These are phyloP conservation scores for Podaxis sp. DNA, from an alignment of 768 basidiomycete species.

Conservation along the genomic window DNA sequence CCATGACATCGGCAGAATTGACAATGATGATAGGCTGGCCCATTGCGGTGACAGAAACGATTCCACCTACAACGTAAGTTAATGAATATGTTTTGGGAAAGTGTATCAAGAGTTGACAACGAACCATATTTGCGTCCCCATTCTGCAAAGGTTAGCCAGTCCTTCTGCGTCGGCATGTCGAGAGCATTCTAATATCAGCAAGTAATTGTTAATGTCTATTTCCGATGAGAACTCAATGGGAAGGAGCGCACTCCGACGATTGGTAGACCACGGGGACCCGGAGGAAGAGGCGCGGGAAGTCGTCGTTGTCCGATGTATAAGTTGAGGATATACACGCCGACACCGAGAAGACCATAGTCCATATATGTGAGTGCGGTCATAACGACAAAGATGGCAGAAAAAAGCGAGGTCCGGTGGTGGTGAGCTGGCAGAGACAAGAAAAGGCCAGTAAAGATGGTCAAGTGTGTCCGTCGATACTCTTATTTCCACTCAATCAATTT, in stretches of 20 bases:
- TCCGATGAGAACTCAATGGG: background rate
- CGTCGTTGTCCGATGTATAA: slow-evolving; percentile 22
- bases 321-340: slow-evolving; percentile 20
- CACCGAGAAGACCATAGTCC: slow-evolving; percentile 19
- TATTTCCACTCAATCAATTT: background rate
- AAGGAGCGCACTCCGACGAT: slow-evolving; percentile 37
- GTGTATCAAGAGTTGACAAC: slow-evolving; percentile 11
- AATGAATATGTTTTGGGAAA: background rate
- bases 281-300: slow-evolving; percentile 31
- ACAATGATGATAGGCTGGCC: slow-evolving; percentile 49
- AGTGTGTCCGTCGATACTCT: background rate
- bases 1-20: slow-evolving; percentile 42
- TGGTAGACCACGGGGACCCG: slow-evolving; percentile 42
- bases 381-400: background rate
- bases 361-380: slow-evolving; percentile 9
- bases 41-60: slow-evolving; percentile 38
- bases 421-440: background rate
- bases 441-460: background rate
- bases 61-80: slow-evolving; percentile 29
- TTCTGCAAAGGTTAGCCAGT: slow-evolving; percentile 50
- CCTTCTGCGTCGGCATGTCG: slow-evolving; percentile 42
- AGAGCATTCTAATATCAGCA: slow-evolving; percentile 38
- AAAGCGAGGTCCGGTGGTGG: background rate
- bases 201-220: background rate
- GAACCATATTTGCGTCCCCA: slow-evolving; percentile 55